These are phyloP conservation scores for Porcisia hertigi DNA, from an alignment of 208 protist species.

Conservation along the genomic window DNA sequence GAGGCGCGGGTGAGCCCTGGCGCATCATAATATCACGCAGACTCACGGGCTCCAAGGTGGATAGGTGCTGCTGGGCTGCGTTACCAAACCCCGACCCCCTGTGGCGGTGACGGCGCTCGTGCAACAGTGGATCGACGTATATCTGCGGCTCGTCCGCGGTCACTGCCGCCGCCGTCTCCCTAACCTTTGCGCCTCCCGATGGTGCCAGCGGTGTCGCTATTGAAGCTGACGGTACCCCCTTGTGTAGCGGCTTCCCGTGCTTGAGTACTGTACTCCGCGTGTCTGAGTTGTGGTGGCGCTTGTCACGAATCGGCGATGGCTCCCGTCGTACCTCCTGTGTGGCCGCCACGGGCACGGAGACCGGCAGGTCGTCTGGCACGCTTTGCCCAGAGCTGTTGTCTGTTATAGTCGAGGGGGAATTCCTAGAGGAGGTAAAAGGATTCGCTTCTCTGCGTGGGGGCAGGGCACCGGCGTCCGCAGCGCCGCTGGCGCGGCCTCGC, in stretches of 20 bases:
- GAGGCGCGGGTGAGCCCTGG: slow-evolving; percentile 8
- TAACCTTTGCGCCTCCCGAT: not conserved
- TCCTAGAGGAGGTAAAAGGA: not conserved
- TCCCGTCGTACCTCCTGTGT: not conserved
- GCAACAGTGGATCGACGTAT: slow-evolving; percentile 29
- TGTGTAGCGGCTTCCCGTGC: not conserved
- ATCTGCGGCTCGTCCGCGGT: slow-evolving; percentile 16
- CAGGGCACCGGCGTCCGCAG: not conserved
- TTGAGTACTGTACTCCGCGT: not conserved
- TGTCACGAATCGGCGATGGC: not conserved
- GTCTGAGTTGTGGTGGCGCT: not conserved
- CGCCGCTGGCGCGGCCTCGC: not conserved
- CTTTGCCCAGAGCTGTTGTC: slow-evolving; percentile 3
- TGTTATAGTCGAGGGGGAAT: slow-evolving; percentile 4
- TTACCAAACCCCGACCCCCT: not conserved
- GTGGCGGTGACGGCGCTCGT: slow-evolving; percentile 26
- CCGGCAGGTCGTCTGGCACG: not conserved
- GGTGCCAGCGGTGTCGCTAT: not conserved
- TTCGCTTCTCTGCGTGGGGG: not conserved
- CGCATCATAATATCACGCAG: slow-evolving; percentile 25
- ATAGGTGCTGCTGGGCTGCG: not conserved
- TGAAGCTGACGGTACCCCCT: not conserved
- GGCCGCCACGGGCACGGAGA: not conserved
- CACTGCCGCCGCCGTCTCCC: not conserved
- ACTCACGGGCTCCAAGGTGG: slow-evolving; percentile 12